These are phyloP conservation scores for Xerocomus spinulosus DNA, from an alignment of 768 basidiomycete species.

Conservation along the genomic window DNA sequence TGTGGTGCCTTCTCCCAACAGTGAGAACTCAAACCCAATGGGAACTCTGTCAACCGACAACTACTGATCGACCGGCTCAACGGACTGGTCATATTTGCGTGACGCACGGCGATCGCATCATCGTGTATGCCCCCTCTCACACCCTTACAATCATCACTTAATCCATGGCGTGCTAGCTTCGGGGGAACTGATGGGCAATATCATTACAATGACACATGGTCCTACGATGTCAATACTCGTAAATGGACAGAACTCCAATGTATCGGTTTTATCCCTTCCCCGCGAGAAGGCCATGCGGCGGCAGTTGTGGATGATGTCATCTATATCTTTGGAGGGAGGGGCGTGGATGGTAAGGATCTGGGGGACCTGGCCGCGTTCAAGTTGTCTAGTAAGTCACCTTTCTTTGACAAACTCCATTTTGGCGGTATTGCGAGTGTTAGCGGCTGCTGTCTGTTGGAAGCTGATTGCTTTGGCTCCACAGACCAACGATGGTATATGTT, in stretches of 20 bases:
- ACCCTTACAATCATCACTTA: slow-evolving; percentile 15
- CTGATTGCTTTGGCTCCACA: slow-evolving; percentile 31
- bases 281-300: slow-evolving; percentile 94
- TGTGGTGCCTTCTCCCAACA: slow-evolving; percentile 33
- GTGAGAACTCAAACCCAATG: slow-evolving; percentile 83
- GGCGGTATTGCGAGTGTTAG: neutral
- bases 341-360: slow-evolving; percentile 94
- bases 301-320: slow-evolving; percentile 96
- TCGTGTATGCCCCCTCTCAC: slow-evolving; percentile 56
- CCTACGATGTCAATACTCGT: slow-evolving; percentile 75
- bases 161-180: slow-evolving; percentile 52
- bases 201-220: slow-evolving; percentile 99
- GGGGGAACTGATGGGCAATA: slow-evolving; percentile 98
- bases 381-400: slow-evolving; percentile 73
- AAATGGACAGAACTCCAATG: slow-evolving; percentile 91
- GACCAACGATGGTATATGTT: slow-evolving; percentile 99
- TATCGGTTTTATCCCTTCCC: slow-evolving; percentile 94
- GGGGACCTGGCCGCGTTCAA: slow-evolving; percentile 96
- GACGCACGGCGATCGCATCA: slow-evolving; percentile 75
- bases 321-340: slow-evolving; percentile 95
- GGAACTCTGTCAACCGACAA: slow-evolving; percentile 68
- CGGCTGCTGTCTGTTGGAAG: neutral
- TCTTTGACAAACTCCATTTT: neutral
- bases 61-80: slow-evolving; percentile 63
- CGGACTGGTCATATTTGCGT: slow-evolving; percentile 92